Percentiles rank a stretch among this genome's conserved stretches.
Conservation (phyloP, 352 stramenopile genomes). For the Pythium periplocum region DNA sequence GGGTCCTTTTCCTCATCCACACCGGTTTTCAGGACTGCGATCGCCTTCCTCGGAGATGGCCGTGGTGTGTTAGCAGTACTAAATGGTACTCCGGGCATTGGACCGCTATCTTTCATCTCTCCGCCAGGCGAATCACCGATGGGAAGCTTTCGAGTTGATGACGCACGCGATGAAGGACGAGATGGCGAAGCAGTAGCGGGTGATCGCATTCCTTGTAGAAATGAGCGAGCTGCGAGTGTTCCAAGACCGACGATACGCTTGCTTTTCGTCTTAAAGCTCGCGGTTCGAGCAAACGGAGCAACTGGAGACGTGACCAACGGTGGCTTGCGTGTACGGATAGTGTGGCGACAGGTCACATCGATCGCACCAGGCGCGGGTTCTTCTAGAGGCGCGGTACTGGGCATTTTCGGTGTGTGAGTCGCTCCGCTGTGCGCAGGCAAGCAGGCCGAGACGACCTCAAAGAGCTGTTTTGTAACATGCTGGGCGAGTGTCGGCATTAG, state of each 20-base stretch:
- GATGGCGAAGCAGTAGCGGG: not conserved
- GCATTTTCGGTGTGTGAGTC: too few relatives aligned
- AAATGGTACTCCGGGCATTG: slow-evolving; percentile 30
- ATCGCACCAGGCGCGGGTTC: slow-evolving; percentile 7
- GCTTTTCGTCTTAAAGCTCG: not conserved
- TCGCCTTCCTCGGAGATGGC: slow-evolving; percentile 31
- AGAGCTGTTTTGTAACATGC: slow-evolving; percentile 15
- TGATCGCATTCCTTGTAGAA: not conserved
- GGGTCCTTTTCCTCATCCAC: too few relatives aligned
- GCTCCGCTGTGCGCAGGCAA: not conserved
- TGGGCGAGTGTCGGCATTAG: slow-evolving; percentile 25
- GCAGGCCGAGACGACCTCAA: slow-evolving; percentile 11
- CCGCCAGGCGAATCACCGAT: not conserved
- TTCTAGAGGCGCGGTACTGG: not conserved
- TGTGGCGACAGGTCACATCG: slow-evolving; percentile 12
- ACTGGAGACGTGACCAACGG: slow-evolving; percentile 1
- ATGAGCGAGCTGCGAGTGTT: not conserved
- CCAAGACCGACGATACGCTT: not conserved
- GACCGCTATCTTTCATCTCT: not conserved
- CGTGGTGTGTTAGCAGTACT: slow-evolving; percentile 18
- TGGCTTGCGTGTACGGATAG: slow-evolving; percentile 5
- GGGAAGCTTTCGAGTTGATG: not conserved
- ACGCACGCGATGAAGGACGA: slow-evolving; percentile 5
- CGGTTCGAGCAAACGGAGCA: not conserved
- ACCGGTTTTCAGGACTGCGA: slow-evolving; percentile 22